These are phyloP conservation scores for Penicillium corylophilum DNA, from an alignment of 2,329 filamentous ascomycete genomes.

Conservation along the genomic window DNA sequence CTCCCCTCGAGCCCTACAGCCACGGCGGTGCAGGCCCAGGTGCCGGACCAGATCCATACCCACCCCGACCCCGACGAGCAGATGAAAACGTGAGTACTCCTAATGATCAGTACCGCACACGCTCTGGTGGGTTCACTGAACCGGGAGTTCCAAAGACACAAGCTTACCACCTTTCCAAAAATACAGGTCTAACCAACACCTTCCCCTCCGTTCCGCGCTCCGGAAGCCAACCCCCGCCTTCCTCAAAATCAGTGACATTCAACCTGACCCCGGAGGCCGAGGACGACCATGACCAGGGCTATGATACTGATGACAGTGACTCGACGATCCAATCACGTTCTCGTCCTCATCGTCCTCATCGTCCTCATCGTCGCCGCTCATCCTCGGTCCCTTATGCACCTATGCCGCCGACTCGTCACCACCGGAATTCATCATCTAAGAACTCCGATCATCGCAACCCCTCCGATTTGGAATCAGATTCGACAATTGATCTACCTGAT, in stretches of 20 bases:
- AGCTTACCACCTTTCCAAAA: no score
- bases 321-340: conserved; percentile 30
- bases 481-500: conserved; percentile 45
- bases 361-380: conserved; percentile 22
- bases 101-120: conserved; percentile 37
- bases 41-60: conserved; percentile 39
- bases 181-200: conserved; percentile 15
- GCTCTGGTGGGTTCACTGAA: conserved; percentile 45
- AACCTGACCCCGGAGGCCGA: conserved; percentile 21
- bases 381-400: conserved; percentile 22
- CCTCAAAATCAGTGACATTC: conserved; percentile 37
- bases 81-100: conserved; percentile 54
- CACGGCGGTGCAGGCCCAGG: conserved; percentile 36
- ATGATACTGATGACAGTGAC: conserved; percentile 46
- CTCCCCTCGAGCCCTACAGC: conserved; percentile 38
- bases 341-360: conserved; percentile 22
- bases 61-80: conserved; percentile 38
- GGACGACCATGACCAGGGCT: conserved; percentile 29
- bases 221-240: conserved; percentile 24
- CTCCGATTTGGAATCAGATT: conserved; percentile 39
- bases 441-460: conserved; percentile 1
- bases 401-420: conserved; percentile 9
- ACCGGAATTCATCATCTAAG: not conserved
- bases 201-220: conserved; percentile 13
- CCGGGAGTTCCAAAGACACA: no score